These are phyloP conservation scores for Exobasidium cylindrosporum DNA, from an alignment of 1,284 basidiomycete genomes.

Conservation along the genomic window DNA sequence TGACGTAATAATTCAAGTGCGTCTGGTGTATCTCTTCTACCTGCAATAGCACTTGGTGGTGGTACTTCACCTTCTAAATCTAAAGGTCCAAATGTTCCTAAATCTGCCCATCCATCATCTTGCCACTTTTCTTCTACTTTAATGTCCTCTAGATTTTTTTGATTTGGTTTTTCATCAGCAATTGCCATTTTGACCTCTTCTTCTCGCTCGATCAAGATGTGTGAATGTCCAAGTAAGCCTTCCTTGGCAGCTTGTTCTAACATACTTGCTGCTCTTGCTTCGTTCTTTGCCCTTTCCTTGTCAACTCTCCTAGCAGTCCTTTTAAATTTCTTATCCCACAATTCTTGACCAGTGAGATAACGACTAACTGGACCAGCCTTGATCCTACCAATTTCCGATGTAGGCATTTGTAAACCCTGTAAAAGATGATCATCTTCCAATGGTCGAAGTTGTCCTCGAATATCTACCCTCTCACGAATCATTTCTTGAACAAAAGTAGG, in stretches of 20 bases:
- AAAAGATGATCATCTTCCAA: conserved; percentile 72
- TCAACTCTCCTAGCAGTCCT: conserved; percentile 18
- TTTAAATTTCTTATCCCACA: conserved; percentile 37
- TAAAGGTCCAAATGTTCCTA: conserved; percentile 26
- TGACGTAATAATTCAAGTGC: conserved; percentile 13
- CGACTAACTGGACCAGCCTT: conserved; percentile 57
- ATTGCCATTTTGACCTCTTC: not conserved
- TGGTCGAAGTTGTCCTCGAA: conserved; percentile 70
- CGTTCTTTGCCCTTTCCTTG: conserved; percentile 20
- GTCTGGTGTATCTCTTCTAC: conserved; percentile 35
- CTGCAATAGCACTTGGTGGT: conserved; percentile 40
- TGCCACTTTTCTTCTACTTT: conserved; percentile 10
- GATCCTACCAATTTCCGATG: conserved; percentile 62
- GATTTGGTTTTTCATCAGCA: not conserved
- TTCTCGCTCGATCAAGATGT: not conserved
- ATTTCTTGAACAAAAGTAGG: conserved; percentile 58
- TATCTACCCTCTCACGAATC: conserved; percentile 84
- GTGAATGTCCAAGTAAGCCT: conserved; percentile 22
- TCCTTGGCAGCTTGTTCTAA: conserved; percentile 22
- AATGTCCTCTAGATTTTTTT: not conserved
- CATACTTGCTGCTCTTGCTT: conserved; percentile 16
- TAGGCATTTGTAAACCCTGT: conserved; percentile 65
- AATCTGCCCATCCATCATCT: conserved; percentile 24
- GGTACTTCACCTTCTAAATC: conserved; percentile 38
- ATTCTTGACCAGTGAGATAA: conserved; percentile 35